Evolutionary conservation across 345 rosid species (phyloP).

Genomic region (Orychophragmus violaceus): DNA sequence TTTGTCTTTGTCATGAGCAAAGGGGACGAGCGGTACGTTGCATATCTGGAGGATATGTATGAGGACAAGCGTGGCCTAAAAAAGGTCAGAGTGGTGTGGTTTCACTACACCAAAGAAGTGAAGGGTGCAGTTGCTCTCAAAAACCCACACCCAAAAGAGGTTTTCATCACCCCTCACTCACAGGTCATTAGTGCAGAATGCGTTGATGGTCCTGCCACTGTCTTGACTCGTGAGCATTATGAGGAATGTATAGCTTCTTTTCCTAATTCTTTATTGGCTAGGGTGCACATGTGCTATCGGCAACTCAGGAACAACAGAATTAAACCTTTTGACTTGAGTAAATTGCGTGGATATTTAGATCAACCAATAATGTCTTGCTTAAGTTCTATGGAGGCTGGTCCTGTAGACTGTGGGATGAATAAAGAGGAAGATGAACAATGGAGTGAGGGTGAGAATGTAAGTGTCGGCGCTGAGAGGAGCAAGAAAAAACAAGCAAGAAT

Average conservation of each 20-base stretch:
- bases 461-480: constrained; percentile 57
- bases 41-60: constrained; percentile 96
- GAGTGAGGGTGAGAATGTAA: constrained; percentile 45
- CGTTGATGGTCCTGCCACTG: constrained; percentile 83
- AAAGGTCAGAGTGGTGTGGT: constrained; percentile 96
- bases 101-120: constrained; percentile 85
- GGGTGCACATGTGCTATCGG: constrained; percentile 68
- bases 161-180: constrained; percentile 81
- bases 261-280: constrained; percentile 54
- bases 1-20: constrained; percentile 94
- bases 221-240: constrained; percentile 74
- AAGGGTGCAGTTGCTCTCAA: constrained; percentile 62
- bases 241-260: constrained; percentile 55
- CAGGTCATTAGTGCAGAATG: constrained; percentile 97
- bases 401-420: constrained; percentile 34
- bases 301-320: constrained; percentile 76
- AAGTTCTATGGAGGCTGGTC: constrained; percentile 45
- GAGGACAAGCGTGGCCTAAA: constrained; percentile 93
- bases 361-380: constrained; percentile 72
- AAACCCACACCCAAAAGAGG: constrained; percentile 82
- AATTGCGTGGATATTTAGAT: constrained; percentile 74
- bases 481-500: constrained; percentile 37
- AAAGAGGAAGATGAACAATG: constrained; percentile 55
- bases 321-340: constrained; percentile 75
- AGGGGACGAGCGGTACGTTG: constrained; percentile 75